Evolutionary conservation across 192 early-diverging fungal genomes (phyloP), one percentile per base, ranked within the genome.

Genomic region (Thoreauomyces humboldtii): DNA sequence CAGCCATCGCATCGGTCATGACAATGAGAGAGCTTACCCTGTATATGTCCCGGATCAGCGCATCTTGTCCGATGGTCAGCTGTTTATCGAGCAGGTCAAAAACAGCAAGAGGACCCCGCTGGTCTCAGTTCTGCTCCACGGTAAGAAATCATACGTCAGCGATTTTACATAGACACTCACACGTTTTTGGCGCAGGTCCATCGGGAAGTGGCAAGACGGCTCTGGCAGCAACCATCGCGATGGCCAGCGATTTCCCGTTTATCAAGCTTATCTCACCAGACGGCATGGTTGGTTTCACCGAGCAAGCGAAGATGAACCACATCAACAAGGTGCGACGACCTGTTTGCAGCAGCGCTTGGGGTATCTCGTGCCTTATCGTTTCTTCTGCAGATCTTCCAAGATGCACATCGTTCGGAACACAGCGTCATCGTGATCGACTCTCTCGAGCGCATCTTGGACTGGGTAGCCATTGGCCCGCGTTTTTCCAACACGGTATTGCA

Each of bases 191-290:
- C 27, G 1, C 34, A 81, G 78, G 82, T 2, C 89, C 92, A 4
- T 73, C 90, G 7, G 91, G 91, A 50, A 84, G 84, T 59, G 96
- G 96, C 57, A 99, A 97, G 72, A 98, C 94, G 0, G 94, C 96
- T 14, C 72, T 99, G 59, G 96, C 96, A 4, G 93, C 95, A n/a
- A 92, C 86, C 2, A 91, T 98, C 47, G 96, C 94, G 5, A 90
- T 91, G 78, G 71, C 82, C 25, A 91, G 88, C 43, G 84, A 92
- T 28, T 99, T 93, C 69, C 96, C 96, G 6, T 98, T 99, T 73
- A 91, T 98, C 73, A 97, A 96, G 76, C 76, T 99, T 34, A 91
- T 99, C 41, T 95, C 95, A 0, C 95, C 96, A 11, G 96, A 98
- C 63, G 81, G 79, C 21, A 95, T 99, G 94, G 86, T 98, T 68